Conservation (phyloP, 2,329 filamentous ascomycete species). For the Trichoderma polysporum region DNA sequence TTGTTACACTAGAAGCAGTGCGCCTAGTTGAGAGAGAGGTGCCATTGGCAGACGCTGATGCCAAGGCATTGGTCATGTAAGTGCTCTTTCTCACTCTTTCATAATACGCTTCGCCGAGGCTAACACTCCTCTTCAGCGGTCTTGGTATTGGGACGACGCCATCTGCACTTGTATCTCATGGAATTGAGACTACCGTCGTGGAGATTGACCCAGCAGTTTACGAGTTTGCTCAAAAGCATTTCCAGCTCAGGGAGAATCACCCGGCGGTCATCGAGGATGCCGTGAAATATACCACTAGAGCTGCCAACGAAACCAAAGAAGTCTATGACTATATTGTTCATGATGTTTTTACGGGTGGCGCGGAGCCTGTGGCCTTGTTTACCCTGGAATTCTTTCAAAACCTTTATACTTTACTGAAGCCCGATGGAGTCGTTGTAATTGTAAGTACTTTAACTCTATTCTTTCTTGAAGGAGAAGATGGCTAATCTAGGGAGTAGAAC, state of each 20-base stretch:
- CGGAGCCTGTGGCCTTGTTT: constrained; percentile 85
- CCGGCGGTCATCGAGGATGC: constrained; percentile 81
- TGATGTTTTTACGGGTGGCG: constrained; percentile 96
- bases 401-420: constrained; percentile 68
- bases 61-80: constrained; percentile 83
- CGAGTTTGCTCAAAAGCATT: constrained; percentile 79
- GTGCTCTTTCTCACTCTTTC: constrained; percentile 30
- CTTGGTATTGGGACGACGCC: constrained; percentile 92
- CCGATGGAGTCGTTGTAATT: constrained; percentile 83
- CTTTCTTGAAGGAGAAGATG: background rate
- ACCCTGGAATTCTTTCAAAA: constrained; percentile 78
- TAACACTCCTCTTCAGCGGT: constrained; percentile 54
- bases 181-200: constrained; percentile 88
- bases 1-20: constrained; percentile 90
- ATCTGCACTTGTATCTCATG: constrained; percentile 79
- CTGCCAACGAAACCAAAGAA: constrained; percentile 43
- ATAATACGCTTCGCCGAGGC: background rate
- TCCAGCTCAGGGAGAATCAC: constrained; percentile 74
- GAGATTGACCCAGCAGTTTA: constrained; percentile 92
- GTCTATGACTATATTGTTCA: constrained; percentile 92
- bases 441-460: constrained; percentile 48
- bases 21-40: constrained; percentile 67
- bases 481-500: constrained; percentile 58
- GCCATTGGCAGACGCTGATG: constrained; percentile 59
- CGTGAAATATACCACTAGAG: constrained; percentile 60